These are phyloP conservation scores for Daedaleopsis sinensis DNA, from an alignment of 768 basidiomycete species.

Conservation along the genomic window DNA sequence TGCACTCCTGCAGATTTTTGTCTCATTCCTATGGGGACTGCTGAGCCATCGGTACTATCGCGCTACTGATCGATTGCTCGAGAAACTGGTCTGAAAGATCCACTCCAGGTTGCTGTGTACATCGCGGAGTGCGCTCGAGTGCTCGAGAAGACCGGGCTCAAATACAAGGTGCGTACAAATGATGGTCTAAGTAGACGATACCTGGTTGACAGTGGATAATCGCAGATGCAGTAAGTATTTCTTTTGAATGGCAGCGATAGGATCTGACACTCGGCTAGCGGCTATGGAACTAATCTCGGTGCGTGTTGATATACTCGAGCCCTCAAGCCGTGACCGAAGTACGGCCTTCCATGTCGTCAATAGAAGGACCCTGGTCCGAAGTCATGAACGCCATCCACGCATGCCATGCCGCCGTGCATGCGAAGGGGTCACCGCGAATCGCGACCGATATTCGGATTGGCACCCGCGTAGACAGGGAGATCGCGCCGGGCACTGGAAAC, in stretches of 20 bases:
- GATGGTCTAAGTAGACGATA: too few species aligned
- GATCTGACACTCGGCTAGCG: slow-evolving; percentile 44
- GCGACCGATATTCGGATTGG: slow-evolving; percentile 96
- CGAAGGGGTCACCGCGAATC: slow-evolving; percentile 70
- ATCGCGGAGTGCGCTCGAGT: slow-evolving; percentile 83
- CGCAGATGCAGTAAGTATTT: slow-evolving; percentile 67
- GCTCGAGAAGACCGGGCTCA: slow-evolving; percentile 81
- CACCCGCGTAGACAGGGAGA: slow-evolving; percentile 75
- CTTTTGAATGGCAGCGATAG: not conserved
- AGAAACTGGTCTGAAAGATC: slow-evolving; percentile 13
- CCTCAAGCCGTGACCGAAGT: not conserved
- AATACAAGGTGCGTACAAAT: slow-evolving; percentile 63
- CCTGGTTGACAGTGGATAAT: too few species aligned
- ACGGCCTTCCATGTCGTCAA: not conserved
- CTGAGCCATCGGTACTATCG: slow-evolving; percentile 59
- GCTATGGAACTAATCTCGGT: slow-evolving; percentile 92
- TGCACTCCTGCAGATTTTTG: slow-evolving; percentile 69
- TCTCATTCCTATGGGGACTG: slow-evolving; percentile 84
- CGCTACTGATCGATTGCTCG: too few species aligned
- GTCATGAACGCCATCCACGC: slow-evolving; percentile 89
- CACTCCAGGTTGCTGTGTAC: slow-evolving; percentile 68
- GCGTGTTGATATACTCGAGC: slow-evolving; percentile 11
- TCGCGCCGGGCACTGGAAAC: slow-evolving; percentile 70
- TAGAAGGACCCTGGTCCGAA: slow-evolving; percentile 83
- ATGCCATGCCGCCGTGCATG: slow-evolving; percentile 87